A percentile compares a stretch with the other conserved stretches of the same genome.
Evolutionary conservation across 306 rosid species (phyloP).

Genomic region (Glycine latifolia): DNA sequence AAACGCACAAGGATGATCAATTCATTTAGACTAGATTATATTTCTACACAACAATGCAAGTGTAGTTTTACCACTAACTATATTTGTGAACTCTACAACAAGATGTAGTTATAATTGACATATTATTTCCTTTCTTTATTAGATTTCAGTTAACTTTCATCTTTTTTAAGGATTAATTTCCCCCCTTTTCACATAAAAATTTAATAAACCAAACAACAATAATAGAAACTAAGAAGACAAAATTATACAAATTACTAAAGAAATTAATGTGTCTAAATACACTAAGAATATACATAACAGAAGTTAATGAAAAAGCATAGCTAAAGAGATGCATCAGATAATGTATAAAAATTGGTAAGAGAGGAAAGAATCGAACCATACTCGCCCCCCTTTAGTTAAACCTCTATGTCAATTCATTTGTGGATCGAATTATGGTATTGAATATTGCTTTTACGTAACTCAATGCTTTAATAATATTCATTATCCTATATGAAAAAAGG

Average conservation of each 20-base stretch:
- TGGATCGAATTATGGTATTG: too few relatives aligned
- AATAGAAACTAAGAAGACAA: background rate
- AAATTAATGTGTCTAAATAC: background rate
- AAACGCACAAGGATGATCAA: too few relatives aligned
- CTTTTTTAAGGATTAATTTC: background rate
- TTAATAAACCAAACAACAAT: background rate
- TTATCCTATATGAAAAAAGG: too few relatives aligned
- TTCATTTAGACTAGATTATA: too few relatives aligned
- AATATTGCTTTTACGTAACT: too few relatives aligned
- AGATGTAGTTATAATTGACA: background rate
- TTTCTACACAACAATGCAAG: too few relatives aligned
- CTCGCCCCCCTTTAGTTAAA: background rate
- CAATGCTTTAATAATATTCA: too few relatives aligned
- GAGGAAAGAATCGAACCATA: background rate
- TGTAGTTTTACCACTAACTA: too few relatives aligned
- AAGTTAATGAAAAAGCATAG: background rate
- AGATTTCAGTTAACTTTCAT: background rate
- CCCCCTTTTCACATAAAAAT: background rate
- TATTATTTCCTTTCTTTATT: background rate
- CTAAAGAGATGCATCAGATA: background rate
- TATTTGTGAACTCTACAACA: too few relatives aligned
- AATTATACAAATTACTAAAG: background rate
- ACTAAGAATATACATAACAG: background rate
- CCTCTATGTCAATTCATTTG: background rate
- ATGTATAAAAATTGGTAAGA: background rate